phyloP scores from a whole-genome alignment of 495 filamentous ascomycete genomes.

The Neurospora sp. region DNA sequence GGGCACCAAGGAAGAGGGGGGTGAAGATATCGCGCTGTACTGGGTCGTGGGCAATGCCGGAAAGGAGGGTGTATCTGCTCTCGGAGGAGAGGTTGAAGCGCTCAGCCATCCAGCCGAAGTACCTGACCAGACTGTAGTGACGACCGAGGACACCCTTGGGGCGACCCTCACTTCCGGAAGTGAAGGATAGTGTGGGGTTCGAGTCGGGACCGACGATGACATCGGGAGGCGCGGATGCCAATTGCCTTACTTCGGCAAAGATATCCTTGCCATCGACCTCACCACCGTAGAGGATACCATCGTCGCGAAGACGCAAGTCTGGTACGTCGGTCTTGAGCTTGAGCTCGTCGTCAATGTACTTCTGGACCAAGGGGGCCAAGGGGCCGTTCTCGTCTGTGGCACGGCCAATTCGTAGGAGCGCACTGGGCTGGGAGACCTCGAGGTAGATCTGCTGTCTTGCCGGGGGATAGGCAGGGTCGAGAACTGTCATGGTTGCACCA shows the following conservation, averaged over 20 bases:
- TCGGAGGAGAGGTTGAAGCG: conserved; percentile 63
- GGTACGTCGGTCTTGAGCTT: conserved; percentile 68
- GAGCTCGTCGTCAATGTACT: conserved; percentile 66
- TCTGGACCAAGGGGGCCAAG: conserved; percentile 56
- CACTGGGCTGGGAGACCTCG: conserved; percentile 74
- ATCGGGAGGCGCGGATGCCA: conserved; percentile 50
- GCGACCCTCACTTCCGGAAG: conserved; percentile 76
- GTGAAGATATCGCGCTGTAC: conserved; percentile 93
- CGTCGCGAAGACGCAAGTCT: conserved; percentile 58
- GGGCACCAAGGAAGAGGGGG: conserved; percentile 77
- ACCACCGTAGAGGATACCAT: conserved; percentile 68
- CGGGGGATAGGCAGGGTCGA: conserved; percentile 84
- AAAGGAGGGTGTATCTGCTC: conserved; percentile 76
- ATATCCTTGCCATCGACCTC: conserved; percentile 54
- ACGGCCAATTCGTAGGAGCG: conserved; percentile 70
- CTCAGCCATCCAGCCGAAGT: conserved; percentile 88
- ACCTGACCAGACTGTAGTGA: conserved; percentile 80
- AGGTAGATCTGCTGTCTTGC: conserved; percentile 84
- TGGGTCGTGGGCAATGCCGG: conserved; percentile 80
- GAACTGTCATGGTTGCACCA: conserved; percentile 66
- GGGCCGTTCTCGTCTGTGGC: conserved; percentile 67
- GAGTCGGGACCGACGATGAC: conserved; percentile 87
- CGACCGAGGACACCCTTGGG: conserved; percentile 68
- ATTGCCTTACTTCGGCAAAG: conserved; percentile 41
- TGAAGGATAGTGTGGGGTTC: conserved; percentile 74